These are phyloP conservation scores for Tremella yokohamensis DNA, from an alignment of 768 basidiomycete genomes.

Conservation along the genomic window DNA sequence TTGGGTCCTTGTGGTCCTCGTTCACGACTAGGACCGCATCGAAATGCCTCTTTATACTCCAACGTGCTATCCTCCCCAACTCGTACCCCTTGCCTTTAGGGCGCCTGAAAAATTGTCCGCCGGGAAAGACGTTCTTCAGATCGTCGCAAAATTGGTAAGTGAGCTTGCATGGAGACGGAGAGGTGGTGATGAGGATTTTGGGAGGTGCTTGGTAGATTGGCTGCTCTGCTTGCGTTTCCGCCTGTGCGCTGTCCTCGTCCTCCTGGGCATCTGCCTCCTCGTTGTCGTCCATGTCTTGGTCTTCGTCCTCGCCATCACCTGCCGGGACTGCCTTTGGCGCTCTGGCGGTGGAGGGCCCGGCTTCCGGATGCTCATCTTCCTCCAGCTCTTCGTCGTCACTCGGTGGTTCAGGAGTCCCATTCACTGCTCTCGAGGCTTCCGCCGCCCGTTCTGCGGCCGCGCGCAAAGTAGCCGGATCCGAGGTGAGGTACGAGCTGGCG, in stretches of 20 bases:
- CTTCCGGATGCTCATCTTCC: constrained; percentile 43
- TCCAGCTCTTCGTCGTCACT: constrained; percentile 55
- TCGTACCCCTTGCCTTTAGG: constrained; percentile 88
- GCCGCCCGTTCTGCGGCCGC: constrained; percentile 36
- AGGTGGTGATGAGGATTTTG: constrained; percentile 87
- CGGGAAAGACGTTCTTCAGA: constrained; percentile 80
- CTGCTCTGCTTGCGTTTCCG: constrained; percentile 22
- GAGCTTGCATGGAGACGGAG: constrained; percentile 75
- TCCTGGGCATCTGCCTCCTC: constrained; percentile 54
- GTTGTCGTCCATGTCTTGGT: constrained; percentile 36
- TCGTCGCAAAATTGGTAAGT: constrained; percentile 94
- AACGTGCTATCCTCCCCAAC: constrained; percentile 81
- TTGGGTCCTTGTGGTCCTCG: constrained; percentile 89
- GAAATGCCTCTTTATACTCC: constrained; percentile 86
- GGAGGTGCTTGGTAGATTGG: constrained; percentile 58
- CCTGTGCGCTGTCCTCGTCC: constrained; percentile 27
- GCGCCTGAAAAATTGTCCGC: constrained; percentile 79
- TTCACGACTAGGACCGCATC: constrained; percentile 88
- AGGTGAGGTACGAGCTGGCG: constrained; percentile 51
- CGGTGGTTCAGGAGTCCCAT: constrained; percentile 49
- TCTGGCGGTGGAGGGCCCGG: constrained; percentile 33
- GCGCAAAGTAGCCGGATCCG: constrained; percentile 48
- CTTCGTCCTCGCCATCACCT: constrained; percentile 21
- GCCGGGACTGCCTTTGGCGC: background rate
- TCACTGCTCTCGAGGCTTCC: constrained; percentile 58